phyloP scores from a whole-genome alignment of 164 flowering plant species.

The Magnolia officinalis region DNA sequence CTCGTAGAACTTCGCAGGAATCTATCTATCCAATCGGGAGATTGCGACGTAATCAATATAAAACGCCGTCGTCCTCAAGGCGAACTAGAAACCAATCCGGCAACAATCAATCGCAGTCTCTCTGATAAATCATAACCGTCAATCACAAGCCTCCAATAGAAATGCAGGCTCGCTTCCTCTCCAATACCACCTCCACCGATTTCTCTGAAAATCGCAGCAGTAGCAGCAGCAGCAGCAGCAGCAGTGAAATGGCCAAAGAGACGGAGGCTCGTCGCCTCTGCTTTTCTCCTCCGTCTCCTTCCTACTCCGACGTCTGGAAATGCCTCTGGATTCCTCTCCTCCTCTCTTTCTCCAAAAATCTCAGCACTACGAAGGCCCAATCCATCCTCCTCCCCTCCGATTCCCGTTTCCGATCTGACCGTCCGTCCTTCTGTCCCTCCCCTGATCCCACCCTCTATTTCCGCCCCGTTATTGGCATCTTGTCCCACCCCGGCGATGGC shows the following conservation, averaged over 20 bases:
- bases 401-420: conserved; percentile 1
- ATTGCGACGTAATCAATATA: no score
- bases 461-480: conserved; percentile 86
- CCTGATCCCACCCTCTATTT: conserved; percentile 54
- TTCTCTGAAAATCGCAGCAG: not conserved
- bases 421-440: conserved; percentile 32
- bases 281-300: conserved; percentile 10
- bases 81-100: not conserved
- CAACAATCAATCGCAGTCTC: not conserved
- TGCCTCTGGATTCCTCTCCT: conserved; percentile 51
- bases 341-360: conserved; percentile 37
- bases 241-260: conserved; percentile 16
- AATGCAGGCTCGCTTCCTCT: not conserved
- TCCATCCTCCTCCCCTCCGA: conserved; percentile 36
- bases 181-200: not conserved
- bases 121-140: conserved; percentile 1
- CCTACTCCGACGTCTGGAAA: conserved; percentile 32
- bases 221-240: not conserved
- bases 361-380: conserved; percentile 33
- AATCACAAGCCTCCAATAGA: not conserved
- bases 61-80: not conserved
- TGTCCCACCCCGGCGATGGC: conserved; percentile 97
- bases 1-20: no score
- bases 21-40: no score
- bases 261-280: conserved; percentile 3